Evolutionary conservation across 2,329 filamentous ascomycete genomes (phyloP).

Genomic region (Cercospora zeina): DNA sequence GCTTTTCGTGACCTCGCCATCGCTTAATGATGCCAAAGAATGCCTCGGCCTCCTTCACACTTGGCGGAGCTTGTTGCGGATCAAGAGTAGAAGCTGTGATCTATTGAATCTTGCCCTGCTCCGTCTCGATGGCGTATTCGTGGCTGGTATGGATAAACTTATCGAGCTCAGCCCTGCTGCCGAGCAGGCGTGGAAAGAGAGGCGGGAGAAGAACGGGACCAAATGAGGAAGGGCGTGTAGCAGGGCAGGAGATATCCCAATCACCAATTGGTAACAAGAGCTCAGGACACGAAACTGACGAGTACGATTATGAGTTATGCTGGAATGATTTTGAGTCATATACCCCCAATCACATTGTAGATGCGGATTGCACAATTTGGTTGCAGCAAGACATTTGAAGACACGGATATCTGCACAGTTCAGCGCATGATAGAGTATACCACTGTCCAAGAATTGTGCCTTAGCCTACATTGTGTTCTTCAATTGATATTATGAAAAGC

Average conservation of each 20-base stretch:
- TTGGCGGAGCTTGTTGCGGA: slow-evolving; percentile 38
- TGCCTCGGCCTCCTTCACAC: slow-evolving; percentile 36
- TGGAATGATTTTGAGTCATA: neutral
- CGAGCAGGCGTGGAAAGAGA: slow-evolving; percentile 34
- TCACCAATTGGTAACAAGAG: neutral
- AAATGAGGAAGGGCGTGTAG: neutral
- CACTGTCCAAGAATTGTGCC: neutral
- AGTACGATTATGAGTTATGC: neutral
- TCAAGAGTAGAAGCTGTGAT: slow-evolving; percentile 41
- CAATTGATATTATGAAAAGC: neutral
- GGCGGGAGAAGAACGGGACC: slow-evolving; percentile 15
- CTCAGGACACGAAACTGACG: neutral
- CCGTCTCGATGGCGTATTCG: slow-evolving; percentile 38
- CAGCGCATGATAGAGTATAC: neutral
- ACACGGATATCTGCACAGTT: neutral
- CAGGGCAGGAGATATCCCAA: neutral
- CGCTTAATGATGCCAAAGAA: slow-evolving; percentile 35
- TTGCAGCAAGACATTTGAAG: neutral
- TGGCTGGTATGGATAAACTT: slow-evolving; percentile 36
- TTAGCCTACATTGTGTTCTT: neutral
- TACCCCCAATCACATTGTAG: neutral
- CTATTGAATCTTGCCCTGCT: slow-evolving; percentile 39
- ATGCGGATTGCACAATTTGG: neutral
- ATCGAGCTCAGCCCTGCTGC: slow-evolving; percentile 39
- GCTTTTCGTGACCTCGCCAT: slow-evolving; percentile 39